Conservation (phyloP, 164 flowering plant genomes). For the Vitis amurensis region DNA sequence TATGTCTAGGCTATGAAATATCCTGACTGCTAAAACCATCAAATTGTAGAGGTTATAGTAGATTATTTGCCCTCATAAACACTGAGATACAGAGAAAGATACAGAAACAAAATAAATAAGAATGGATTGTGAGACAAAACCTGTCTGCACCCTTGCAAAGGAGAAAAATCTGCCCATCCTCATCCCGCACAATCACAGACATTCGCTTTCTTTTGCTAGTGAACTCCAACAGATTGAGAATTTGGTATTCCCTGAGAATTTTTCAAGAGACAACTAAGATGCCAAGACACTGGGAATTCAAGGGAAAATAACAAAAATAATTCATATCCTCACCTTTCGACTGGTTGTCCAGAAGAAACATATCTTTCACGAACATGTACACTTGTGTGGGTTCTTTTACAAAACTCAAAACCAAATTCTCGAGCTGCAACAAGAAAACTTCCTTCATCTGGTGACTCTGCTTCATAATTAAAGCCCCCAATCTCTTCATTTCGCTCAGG, state of each 20-base stretch:
- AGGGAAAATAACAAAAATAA: background rate
- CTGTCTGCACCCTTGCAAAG: constrained; percentile 99
- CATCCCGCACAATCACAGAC: constrained; percentile 86
- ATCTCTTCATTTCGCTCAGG: constrained; percentile 82
- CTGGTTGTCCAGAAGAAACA: constrained; percentile 44
- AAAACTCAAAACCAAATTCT: constrained; percentile 93
- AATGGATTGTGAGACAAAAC: constrained; percentile 36
- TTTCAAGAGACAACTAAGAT: constrained; percentile 11
- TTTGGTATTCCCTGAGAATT: constrained; percentile 75
- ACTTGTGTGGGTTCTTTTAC: constrained; percentile 79
- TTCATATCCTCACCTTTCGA: constrained; percentile 63
- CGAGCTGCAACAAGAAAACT: constrained; percentile 93
- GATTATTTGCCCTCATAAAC: too few species aligned
- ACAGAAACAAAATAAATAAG: background rate
- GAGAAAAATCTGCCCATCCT: constrained; percentile 78
- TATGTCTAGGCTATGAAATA: too few species aligned
- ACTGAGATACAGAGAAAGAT: too few species aligned
- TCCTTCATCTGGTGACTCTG: constrained; percentile 97
- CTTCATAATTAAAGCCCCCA: constrained; percentile 68
- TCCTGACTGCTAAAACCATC: too few species aligned
- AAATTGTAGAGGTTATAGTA: too few species aligned
- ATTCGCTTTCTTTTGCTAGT: constrained; percentile 95
- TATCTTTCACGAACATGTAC: constrained; percentile 71
- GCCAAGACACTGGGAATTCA: background rate
- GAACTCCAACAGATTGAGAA: constrained; percentile 80